Base-by-base conservation (phyloP, 352 stramenopile species). In the Pythium sp. region DNA sequence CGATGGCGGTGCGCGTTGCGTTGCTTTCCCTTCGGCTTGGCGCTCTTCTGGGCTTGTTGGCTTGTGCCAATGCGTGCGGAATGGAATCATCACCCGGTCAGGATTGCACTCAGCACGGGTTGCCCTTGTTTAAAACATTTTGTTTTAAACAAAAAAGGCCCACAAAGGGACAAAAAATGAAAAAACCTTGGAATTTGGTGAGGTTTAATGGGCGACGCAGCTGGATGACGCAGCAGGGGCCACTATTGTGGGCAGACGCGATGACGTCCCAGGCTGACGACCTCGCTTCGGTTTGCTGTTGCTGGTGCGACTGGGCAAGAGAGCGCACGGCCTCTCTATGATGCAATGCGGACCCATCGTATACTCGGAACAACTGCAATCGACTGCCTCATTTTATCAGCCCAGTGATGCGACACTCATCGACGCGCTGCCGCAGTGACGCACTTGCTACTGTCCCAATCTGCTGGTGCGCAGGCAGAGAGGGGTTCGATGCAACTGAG, bases 141-240 rank as follows among this genome's bases (percentile, higher is more conserved):
- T 32, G 30, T 32, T 32, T 32, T 32, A 32, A 32, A 32, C 30
- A 32, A 32, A 32, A 32, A 6, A 6, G 30, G 34, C 34, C 30
- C 30, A 32, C 30, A 32, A 32, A 32, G 3, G 30, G 30, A 15
- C 9, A 43, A 43, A 43, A 12, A 15, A 5, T 43, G 36, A 43
- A 43, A 46, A 49, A 49, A 49, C 43, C 43, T 49, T 11, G 22
- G 0, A 8, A 20, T 11, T 18, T 20, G 11, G 36, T 15, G 43
- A 51, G 43, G 43, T 65, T 24, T 46, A 30, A 22, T 24, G 14
- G 12, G n/a, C 20, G 38, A 47, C 34, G 43, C n/a, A 64, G 24
- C 15, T 14, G 32, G 36, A 68, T 68, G 63, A 68, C 63, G 63
- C 63, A 62, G 63, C 63, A 46, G 6, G 24, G 63, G 36, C 53